phyloP scores from a whole-genome alignment of 2,329 filamentous ascomycete genomes.

The Raffaelea ambrosiae region DNA sequence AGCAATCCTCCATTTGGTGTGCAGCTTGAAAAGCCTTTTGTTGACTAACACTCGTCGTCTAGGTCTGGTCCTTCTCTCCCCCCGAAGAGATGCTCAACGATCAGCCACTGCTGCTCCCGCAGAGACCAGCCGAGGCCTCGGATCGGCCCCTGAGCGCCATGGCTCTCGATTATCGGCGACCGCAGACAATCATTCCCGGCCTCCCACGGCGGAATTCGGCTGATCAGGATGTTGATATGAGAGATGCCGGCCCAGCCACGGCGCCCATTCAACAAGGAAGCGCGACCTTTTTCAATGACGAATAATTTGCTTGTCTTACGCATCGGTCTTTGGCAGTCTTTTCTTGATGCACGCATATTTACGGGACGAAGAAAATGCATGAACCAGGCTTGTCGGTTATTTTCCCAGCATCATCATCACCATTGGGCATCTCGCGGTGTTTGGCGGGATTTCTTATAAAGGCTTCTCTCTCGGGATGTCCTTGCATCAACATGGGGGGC shows the following conservation, averaged over 20 bases:
- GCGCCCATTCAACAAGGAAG: slow-evolving; percentile 40
- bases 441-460: no score
- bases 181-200: slow-evolving; percentile 21
- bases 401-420: no score
- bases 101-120: slow-evolving; percentile 39
- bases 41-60: not conserved
- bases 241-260: slow-evolving; percentile 46
- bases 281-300: slow-evolving; percentile 42
- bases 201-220: slow-evolving; percentile 24
- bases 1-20: no score
- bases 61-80: slow-evolving; percentile 95
- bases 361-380: no score
- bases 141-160: slow-evolving; percentile 44
- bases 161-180: slow-evolving; percentile 33
- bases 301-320: no score
- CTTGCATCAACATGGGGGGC: no score
- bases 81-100: slow-evolving; percentile 60
- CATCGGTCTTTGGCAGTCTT: no score
- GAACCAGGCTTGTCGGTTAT: no score
- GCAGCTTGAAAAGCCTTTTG: not conserved
- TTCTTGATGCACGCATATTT: no score
- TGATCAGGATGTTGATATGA: slow-evolving; percentile 45
- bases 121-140: slow-evolving; percentile 34
- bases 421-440: no score
- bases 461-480: no score